These are phyloP conservation scores for Punica granatum DNA, from an alignment of 345 rosid genomes.

Conservation along the genomic window DNA sequence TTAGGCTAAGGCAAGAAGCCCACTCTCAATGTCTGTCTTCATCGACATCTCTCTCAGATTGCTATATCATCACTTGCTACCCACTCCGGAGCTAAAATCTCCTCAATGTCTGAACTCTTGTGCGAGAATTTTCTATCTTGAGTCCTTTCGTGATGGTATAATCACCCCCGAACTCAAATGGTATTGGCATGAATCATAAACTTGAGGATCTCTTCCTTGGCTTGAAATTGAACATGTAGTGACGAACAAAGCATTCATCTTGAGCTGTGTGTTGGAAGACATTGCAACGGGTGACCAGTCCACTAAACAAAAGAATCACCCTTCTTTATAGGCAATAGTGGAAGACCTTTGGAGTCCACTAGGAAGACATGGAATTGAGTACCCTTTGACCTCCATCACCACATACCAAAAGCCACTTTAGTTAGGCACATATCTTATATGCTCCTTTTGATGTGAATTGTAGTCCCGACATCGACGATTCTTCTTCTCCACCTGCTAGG, in stretches of 20 bases:
- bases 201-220: background rate
- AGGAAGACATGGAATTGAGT: background rate
- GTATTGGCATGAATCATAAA: background rate
- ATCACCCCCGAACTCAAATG: background rate
- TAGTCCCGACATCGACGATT: background rate
- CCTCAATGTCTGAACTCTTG: no score
- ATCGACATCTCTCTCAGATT: no score
- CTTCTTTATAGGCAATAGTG: no score
- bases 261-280: background rate
- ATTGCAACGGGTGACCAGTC: background rate
- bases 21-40: no score
- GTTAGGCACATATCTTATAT: no score
- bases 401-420: background rate
- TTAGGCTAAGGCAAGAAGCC: no score
- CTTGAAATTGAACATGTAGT: no score
- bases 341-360: background rate
- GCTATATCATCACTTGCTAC: no score
- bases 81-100: no score
- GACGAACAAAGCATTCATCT: no score
- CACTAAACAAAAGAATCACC: background rate
- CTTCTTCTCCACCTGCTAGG: background rate
- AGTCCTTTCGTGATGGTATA: no score
- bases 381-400: background rate
- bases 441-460: background rate
- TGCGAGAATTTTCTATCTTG: no score